phyloP scores from a whole-genome alignment of 1,284 basidiomycete genomes.

The Tylopilus sp. region DNA sequence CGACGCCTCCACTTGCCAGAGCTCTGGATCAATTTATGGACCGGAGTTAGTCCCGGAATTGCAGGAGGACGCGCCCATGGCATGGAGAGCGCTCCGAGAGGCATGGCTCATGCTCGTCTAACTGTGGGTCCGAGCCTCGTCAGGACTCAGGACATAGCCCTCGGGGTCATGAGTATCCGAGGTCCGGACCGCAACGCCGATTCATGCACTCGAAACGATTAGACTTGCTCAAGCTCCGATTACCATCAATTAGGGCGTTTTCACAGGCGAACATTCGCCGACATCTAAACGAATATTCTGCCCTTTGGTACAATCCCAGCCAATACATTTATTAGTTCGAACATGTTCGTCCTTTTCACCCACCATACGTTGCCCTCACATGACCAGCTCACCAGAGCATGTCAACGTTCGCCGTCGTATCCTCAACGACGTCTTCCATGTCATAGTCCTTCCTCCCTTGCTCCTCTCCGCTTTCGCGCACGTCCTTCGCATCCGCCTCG shows the following conservation, averaged over 20 bases:
- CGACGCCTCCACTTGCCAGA: no score
- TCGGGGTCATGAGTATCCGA: constrained; percentile 10
- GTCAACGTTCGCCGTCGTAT: constrained; percentile 29
- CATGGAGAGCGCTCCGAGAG: no score
- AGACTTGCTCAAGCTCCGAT: constrained; percentile 13
- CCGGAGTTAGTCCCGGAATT: no score
- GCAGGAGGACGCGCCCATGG: no score
- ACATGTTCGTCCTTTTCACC: constrained; percentile 9
- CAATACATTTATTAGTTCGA: constrained; percentile 20
- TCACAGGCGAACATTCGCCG: constrained; percentile 17
- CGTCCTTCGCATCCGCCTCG: constrained; percentile 13
- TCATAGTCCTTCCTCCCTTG: constrained; percentile 20
- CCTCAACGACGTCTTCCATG: constrained; percentile 19
- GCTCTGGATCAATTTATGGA: no score
- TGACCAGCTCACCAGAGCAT: constrained; percentile 8
- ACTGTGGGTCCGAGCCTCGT: no score
- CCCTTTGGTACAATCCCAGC: background rate
- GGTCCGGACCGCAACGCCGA: constrained; percentile 17
- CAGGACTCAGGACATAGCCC: background rate
- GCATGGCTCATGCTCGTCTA: no score
- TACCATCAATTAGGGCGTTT: constrained; percentile 12
- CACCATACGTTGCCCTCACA: constrained; percentile 4
- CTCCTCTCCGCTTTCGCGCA: constrained; percentile 7
- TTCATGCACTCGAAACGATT: background rate
- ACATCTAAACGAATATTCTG: constrained; percentile 16